Evolutionary conservation across 163 green algal species (phyloP), one percentile per base, ranked within the genome.

Genomic region (Coccomyxa subellipsoidea): DNA sequence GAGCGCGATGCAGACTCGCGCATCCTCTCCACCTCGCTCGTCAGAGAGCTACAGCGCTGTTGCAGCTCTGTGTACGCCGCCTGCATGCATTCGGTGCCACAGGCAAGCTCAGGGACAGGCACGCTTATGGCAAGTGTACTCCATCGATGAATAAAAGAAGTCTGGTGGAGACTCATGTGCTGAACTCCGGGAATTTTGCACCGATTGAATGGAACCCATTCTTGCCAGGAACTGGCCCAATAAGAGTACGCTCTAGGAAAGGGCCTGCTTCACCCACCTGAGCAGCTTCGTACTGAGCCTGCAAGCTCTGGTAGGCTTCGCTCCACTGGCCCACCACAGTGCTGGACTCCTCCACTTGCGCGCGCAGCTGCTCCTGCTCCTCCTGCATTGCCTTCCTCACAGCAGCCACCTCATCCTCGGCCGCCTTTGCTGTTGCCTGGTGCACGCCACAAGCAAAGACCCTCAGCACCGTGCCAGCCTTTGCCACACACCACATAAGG

Each of bases 301-400:
- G 54, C 31, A 86, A 72, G 36, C 81, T 76, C 59, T 79, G 36
- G 59, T 86, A 86, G 3, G 83, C 83, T 38, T 59, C 73, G 54
- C 83, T 80, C 83, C 83, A 86, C 83, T 86, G 83, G 70, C 69
- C 82, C 34, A 82, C 32, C 15, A 76, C 73, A 27, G 53, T 47
- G 34, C 76, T 36, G 29, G 37, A 47, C 69, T 83, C 66, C 70
- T 84, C n/a, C 53, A 81, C 9, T 27, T 70, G 47, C 47, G 21
- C 35, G 38, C 76, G 47, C 23, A 82, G 59, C 80, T 77, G 72
- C 80, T 76, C 35, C 34, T 54, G 69, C 40, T 69, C n/a, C 31
- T 73, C 35, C 36, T 76, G 66, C 79, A 81, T 31, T n/a, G 54
- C 25, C n/a, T n/a, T 12, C 34, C 37, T 35, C 77, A 36, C 53